Percentiles rank a stretch among this genome's conserved stretches.
Evolutionary conservation across 768 basidiomycete genomes (phyloP).

Genomic region (Termitomyces titanicus): DNA sequence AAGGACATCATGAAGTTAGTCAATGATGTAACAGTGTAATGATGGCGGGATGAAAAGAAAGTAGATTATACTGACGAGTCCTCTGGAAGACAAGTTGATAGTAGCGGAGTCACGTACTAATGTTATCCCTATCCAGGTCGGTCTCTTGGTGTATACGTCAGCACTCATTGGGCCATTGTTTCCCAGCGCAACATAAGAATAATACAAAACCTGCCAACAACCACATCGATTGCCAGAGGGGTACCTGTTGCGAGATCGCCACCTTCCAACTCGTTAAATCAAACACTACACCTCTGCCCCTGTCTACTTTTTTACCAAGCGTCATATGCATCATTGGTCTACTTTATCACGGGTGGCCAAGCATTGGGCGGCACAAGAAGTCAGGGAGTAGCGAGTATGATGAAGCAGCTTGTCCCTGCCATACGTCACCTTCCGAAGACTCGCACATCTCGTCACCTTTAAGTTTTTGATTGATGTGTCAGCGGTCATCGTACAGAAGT

Average conservation of each 20-base stretch:
- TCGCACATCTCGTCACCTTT: constrained; percentile 39
- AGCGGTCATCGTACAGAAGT: constrained; percentile 7
- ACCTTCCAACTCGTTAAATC: constrained; percentile 31
- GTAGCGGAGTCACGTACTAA: too few species aligned
- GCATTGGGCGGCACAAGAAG: constrained; percentile 33
- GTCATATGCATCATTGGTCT: constrained; percentile 20
- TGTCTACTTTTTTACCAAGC: constrained; percentile 34
- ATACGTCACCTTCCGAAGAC: constrained; percentile 27
- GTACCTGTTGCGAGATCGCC: too few species aligned
- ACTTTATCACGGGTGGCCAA: constrained; percentile 45
- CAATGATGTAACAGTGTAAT: too few species aligned
- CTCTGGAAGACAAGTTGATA: too few species aligned
- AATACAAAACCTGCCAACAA: background rate
- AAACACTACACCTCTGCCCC: constrained; percentile 36
- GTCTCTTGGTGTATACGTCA: too few species aligned
- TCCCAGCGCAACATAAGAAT: too few species aligned
- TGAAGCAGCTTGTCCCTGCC: constrained; percentile 23
- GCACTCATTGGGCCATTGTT: too few species aligned
- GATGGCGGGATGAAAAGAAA: too few species aligned
- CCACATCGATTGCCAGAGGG: constrained; percentile 19
- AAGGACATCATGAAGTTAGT: too few species aligned
- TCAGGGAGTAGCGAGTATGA: constrained; percentile 39
- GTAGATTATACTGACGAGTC: too few species aligned
- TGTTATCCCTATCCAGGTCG: too few species aligned
- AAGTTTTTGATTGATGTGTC: constrained; percentile 18